These are phyloP conservation scores for Colletotrichum sp. DNA, from an alignment of 2,329 filamentous ascomycete genomes.

Conservation along the genomic window DNA sequence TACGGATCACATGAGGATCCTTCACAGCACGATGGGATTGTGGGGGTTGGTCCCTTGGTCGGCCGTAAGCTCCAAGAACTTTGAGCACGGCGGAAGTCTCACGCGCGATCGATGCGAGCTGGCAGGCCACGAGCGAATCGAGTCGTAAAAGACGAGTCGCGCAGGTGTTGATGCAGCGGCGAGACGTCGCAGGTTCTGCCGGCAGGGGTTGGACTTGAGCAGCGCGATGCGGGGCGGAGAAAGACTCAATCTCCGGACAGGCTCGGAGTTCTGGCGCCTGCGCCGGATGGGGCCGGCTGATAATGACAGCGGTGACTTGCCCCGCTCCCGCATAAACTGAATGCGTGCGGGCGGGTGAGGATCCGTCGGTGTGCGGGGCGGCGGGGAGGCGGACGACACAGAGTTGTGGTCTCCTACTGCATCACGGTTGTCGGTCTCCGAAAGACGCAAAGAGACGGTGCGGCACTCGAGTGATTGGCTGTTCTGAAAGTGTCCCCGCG, in stretches of 20 bases:
- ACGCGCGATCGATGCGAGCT: conserved; percentile 5
- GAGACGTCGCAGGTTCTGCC: conserved; percentile 11
- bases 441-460: neutral
- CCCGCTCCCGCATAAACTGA: conserved; percentile 1
- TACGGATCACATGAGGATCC: neutral
- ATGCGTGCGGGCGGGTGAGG: neutral
- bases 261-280: conserved; percentile 10
- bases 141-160: conserved; percentile 13
- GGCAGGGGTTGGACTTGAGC: conserved; percentile 14
- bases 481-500: neutral
- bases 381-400: neutral
- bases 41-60: neutral
- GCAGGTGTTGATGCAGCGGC: neutral
- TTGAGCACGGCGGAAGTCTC: conserved; percentile 11
- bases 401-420: neutral
- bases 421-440: neutral
- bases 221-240: conserved; percentile 13
- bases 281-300: neutral
- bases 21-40: conserved; percentile 1
- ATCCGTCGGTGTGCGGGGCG: conserved; percentile 6
- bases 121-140: conserved; percentile 13
- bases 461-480: neutral
- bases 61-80: conserved; percentile 11
- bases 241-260: neutral
- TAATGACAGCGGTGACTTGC: neutral